Conservation (phyloP, 1,284 basidiomycete species). For the Ceratobasidium theobromae region DNA sequence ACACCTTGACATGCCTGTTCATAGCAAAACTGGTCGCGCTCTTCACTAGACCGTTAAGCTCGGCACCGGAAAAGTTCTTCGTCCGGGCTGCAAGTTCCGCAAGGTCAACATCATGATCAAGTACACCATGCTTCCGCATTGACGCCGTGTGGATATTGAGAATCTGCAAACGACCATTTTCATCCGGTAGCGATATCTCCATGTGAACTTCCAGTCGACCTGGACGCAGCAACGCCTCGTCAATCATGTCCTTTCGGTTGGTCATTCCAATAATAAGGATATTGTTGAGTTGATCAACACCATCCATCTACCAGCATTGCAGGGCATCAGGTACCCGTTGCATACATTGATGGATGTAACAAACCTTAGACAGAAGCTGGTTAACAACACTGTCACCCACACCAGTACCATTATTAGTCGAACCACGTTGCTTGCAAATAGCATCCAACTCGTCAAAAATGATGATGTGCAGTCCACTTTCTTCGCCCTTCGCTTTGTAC, state of each 20-base stretch:
- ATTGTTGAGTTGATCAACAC: slow-evolving; percentile 99
- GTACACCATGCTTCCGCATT: slow-evolving; percentile 90
- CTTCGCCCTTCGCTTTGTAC: slow-evolving; percentile 99
- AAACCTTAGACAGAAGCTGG: slow-evolving; percentile 92
- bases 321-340: background rate
- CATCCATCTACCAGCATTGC: slow-evolving; percentile 77
- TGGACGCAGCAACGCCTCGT: slow-evolving; percentile 95
- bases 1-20: slow-evolving; percentile 85
- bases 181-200: slow-evolving; percentile 97
- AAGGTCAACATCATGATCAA: slow-evolving; percentile 88
- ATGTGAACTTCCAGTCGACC: slow-evolving; percentile 99
- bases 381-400: slow-evolving; percentile 99
- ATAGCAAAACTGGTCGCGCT: slow-evolving; percentile 98
- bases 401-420: slow-evolving; percentile 86
- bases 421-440: slow-evolving; percentile 97
- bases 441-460: slow-evolving; percentile 99
- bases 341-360: slow-evolving; percentile 34
- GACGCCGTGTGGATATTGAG: slow-evolving; percentile 93
- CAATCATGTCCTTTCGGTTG: slow-evolving; percentile 98
- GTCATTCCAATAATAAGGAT: slow-evolving; percentile 99
- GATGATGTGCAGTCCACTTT: slow-evolving; percentile 97
- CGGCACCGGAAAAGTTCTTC: slow-evolving; percentile 98
- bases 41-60: slow-evolving; percentile 95
- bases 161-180: slow-evolving; percentile 90
- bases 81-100: slow-evolving; percentile 80